A percentile compares a stretch with the other conserved stretches of the same genome.
phyloP scores from a whole-genome alignment of 2,329 filamentous ascomycete genomes.

The Shiraia sp. region DNA sequence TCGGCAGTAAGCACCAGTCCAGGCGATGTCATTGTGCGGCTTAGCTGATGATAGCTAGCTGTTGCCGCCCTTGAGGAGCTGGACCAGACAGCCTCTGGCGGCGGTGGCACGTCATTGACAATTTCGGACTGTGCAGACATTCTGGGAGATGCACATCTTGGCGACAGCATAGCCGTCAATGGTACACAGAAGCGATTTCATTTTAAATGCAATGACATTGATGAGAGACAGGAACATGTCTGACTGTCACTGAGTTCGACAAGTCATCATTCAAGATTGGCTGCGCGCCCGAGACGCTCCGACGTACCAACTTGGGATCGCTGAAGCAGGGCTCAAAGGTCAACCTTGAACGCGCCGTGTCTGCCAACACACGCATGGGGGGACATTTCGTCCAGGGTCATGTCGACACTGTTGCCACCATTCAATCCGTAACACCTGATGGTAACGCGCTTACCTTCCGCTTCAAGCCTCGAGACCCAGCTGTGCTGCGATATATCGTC shows the following conservation, averaged over 20 bases:
- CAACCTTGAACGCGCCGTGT: constrained; percentile 93
- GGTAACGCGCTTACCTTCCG: constrained; percentile 90
- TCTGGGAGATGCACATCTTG: constrained; percentile 79
- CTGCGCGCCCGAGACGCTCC: constrained; percentile 92
- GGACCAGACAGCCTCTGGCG: constrained; percentile 70
- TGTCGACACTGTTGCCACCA: constrained; percentile 84
- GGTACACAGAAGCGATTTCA: constrained; percentile 54
- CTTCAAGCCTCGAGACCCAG: constrained; percentile 70
- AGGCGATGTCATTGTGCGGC: constrained; percentile 11
- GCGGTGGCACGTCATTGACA: constrained; percentile 86
- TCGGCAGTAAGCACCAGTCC: constrained; percentile 71
- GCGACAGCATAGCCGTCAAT: constrained; percentile 94
- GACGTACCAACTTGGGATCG: constrained; percentile 88
- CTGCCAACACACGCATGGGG: constrained; percentile 91
- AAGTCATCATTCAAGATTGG: constrained; percentile 79
- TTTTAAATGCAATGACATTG: background rate
- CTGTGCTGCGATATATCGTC: constrained; percentile 82
- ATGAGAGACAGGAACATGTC: constrained; percentile 67
- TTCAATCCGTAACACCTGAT: constrained; percentile 74
- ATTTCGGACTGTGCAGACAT: constrained; percentile 77
- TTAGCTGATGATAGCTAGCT: constrained; percentile 58
- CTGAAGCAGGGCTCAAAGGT: constrained; percentile 69
- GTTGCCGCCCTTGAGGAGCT: constrained; percentile 79
- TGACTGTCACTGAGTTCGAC: constrained; percentile 81
- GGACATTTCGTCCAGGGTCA: constrained; percentile 98